These are phyloP conservation scores for Pythium scleroteichum DNA, from an alignment of 352 stramenopile genomes.

Conservation along the genomic window DNA sequence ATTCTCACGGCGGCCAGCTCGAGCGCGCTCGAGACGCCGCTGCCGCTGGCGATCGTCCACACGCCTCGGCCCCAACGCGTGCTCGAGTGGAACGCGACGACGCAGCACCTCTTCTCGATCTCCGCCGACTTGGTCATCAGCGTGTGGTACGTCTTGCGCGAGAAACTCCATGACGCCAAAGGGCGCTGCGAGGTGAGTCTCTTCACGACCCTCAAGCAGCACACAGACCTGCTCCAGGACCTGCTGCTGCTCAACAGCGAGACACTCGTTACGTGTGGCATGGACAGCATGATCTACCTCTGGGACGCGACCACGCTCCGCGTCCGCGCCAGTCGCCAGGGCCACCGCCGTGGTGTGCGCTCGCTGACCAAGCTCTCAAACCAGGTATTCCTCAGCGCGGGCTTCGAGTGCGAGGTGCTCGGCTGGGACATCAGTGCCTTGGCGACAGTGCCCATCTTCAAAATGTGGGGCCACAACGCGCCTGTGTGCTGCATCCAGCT, in stretches of 20 bases:
- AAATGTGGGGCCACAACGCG: slow-evolving; percentile 62
- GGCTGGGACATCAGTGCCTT: slow-evolving; percentile 73
- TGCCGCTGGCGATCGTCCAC: slow-evolving; percentile 64
- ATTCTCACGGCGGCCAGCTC: slow-evolving; percentile 63
- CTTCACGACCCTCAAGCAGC: slow-evolving; percentile 57
- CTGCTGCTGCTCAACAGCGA: slow-evolving; percentile 72
- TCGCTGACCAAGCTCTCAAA: slow-evolving; percentile 62
- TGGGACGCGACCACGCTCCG: slow-evolving; percentile 65
- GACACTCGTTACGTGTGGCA: slow-evolving; percentile 68
- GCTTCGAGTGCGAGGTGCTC: slow-evolving; percentile 76
- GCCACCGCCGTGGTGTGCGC: slow-evolving; percentile 64
- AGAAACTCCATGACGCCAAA: slow-evolving; percentile 32
- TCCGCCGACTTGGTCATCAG: slow-evolving; percentile 70
- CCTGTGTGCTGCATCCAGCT: slow-evolving; percentile 72
- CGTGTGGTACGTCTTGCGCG: slow-evolving; percentile 54
- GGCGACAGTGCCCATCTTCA: slow-evolving; percentile 63
- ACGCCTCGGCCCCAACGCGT: slow-evolving; percentile 69
- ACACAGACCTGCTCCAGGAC: slow-evolving; percentile 74
- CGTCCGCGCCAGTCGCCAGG: slow-evolving; percentile 45
- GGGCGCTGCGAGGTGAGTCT: slow-evolving; percentile 56
- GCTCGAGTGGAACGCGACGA: slow-evolving; percentile 63
- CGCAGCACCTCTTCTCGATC: slow-evolving; percentile 66
- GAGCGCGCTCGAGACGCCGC: slow-evolving; percentile 59
- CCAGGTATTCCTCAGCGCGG: slow-evolving; percentile 71
- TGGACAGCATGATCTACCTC: slow-evolving; percentile 75